Evolutionary conservation across 352 stramenopile genomes (phyloP).

Genomic region (Blastocystis sp.): DNA sequence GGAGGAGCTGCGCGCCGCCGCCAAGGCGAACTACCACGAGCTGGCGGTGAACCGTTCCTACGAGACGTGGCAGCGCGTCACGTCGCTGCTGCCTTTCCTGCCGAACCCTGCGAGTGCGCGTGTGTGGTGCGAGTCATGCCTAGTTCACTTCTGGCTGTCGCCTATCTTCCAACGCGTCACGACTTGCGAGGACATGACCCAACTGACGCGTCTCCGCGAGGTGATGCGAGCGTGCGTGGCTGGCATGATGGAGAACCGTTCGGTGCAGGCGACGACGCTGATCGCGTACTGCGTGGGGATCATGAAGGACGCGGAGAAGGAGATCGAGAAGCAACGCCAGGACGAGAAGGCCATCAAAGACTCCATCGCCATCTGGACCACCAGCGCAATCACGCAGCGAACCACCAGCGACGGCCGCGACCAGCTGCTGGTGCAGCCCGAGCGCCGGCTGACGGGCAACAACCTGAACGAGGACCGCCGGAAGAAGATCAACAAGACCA

Average conservation of each 20-base stretch:
- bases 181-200: not conserved
- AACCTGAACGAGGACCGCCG: slow-evolving; percentile 36
- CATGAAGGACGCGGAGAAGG: slow-evolving; percentile 61
- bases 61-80: slow-evolving; percentile 57
- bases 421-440: slow-evolving; percentile 32
- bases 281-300: slow-evolving; percentile 36
- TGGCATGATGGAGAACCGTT: slow-evolving; percentile 62
- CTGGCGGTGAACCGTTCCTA: slow-evolving; percentile 17
- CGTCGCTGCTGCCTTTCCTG: slow-evolving; percentile 61
- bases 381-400: not conserved
- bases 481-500: slow-evolving; percentile 40
- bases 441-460: slow-evolving; percentile 24
- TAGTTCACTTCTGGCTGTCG: slow-evolving; percentile 61
- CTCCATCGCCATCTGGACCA: slow-evolving; percentile 36
- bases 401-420: slow-evolving; percentile 39
- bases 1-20: slow-evolving; percentile 58
- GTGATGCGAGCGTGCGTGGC: slow-evolving; percentile 16
- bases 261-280: slow-evolving; percentile 15
- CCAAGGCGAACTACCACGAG: slow-evolving; percentile 26
- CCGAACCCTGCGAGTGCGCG: slow-evolving; percentile 47
- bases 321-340: not conserved
- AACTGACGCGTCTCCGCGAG: slow-evolving; percentile 7
- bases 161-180: slow-evolving; percentile 32
- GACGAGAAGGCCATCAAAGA: not conserved
- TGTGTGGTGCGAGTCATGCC: not conserved